These are phyloP conservation scores for Aureobasidium sp. DNA, from an alignment of 2,329 filamentous ascomycete species.

Conservation along the genomic window DNA sequence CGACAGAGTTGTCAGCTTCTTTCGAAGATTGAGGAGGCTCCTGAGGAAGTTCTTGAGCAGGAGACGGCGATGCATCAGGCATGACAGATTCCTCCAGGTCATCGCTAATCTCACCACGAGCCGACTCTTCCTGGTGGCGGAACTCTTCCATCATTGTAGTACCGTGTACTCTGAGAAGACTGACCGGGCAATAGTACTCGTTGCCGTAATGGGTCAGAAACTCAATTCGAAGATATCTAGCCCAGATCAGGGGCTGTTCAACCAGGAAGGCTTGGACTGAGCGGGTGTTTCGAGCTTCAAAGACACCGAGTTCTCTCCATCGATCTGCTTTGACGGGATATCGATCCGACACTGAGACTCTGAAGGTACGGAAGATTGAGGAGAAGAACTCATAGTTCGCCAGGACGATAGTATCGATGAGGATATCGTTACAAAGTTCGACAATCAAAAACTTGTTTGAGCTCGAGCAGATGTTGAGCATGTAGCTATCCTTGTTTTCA, in stretches of 20 bases:
- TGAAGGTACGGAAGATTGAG: conserved; percentile 86
- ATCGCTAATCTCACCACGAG: conserved; percentile 50
- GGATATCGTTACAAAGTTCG: conserved; percentile 77
- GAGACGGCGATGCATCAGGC: conserved; percentile 1
- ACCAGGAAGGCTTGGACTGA: conserved; percentile 92
- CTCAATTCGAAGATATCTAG: conserved; percentile 84
- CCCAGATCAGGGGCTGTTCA: conserved; percentile 93
- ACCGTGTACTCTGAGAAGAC: conserved; percentile 82
- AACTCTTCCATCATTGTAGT: conserved; percentile 93
- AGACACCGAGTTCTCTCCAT: conserved; percentile 82
- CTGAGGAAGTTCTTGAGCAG: conserved; percentile 9
- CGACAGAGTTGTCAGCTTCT: conserved; percentile 13
- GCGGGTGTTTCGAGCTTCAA: conserved; percentile 84
- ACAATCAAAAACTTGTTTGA: conserved; percentile 91
- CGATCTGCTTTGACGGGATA: conserved; percentile 89
- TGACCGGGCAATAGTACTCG: conserved; percentile 93
- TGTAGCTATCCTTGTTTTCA: conserved; percentile 98
- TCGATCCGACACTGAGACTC: conserved; percentile 85
- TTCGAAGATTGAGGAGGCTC: conserved; percentile 1
- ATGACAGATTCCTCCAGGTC: conserved; percentile 46
- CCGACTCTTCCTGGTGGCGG: conserved; percentile 70
- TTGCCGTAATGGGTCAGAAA: conserved; percentile 91
- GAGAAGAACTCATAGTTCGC: conserved; percentile 99
- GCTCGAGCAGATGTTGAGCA: conserved; percentile 83
- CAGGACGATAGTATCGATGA: conserved; percentile 92